These are phyloP conservation scores for Cicer cuneatum DNA, from an alignment of 306 rosid genomes.

Conservation along the genomic window DNA sequence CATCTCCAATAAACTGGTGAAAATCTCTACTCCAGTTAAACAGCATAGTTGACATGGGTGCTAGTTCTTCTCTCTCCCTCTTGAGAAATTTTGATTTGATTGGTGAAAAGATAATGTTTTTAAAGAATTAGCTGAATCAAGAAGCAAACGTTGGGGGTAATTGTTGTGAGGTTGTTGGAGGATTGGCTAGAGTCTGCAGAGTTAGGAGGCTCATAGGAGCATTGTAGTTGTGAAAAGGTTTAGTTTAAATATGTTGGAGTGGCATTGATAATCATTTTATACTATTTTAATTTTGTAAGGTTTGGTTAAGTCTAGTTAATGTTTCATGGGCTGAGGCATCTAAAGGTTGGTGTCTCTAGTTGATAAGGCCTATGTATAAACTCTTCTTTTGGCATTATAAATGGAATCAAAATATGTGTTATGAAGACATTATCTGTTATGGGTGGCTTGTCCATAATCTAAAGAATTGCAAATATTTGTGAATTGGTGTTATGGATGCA, in stretches of 20 bases:
- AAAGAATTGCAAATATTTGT: no score
- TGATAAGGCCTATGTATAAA: no score
- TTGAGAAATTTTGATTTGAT: conserved; percentile 16
- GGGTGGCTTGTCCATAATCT: no score
- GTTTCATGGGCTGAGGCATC: no score
- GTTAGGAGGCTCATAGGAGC: neutral
- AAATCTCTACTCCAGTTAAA: neutral
- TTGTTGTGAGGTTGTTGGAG: conserved; percentile 37
- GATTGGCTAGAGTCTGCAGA: conserved; percentile 10
- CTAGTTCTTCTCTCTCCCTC: neutral
- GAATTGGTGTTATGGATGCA: no score
- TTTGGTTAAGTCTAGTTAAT: no score
- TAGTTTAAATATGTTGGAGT: neutral
- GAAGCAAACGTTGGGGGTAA: neutral
- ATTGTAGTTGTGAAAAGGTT: neutral
- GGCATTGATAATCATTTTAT: neutral
- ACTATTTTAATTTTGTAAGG: no score
- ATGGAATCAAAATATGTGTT: no score
- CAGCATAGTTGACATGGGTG: neutral
- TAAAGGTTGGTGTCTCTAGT: no score
- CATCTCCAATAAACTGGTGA: neutral
- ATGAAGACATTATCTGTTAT: no score
- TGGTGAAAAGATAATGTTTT: neutral
- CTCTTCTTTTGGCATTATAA: no score
- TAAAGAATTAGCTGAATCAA: conserved; percentile 27